Percentiles rank a stretch among this genome's conserved stretches.
Evolutionary conservation across 805 yeast genomes (phyloP).

Genomic region (Lachancea quebecensis): DNA sequence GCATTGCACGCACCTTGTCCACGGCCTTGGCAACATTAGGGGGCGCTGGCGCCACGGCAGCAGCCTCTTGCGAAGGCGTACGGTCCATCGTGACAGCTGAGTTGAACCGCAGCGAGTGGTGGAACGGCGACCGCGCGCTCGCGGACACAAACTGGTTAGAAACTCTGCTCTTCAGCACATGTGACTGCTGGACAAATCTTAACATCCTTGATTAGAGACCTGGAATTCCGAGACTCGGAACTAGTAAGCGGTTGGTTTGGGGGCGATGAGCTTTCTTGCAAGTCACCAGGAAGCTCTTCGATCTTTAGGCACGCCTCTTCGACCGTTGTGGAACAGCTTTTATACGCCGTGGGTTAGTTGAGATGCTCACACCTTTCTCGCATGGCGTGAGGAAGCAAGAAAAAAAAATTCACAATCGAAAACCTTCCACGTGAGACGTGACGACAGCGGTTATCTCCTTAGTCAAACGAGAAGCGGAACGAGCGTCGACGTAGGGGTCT

Average conservation of each 20-base stretch:
- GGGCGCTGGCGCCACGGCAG: constrained; percentile 5
- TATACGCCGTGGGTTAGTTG: too few relatives aligned
- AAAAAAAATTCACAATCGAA: background rate
- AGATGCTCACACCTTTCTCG: background rate
- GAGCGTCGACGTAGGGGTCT: background rate
- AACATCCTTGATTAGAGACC: constrained; percentile 16
- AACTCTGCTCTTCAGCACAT: constrained; percentile 33
- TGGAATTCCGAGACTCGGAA: too few relatives aligned
- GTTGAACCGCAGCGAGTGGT: constrained; percentile 35
- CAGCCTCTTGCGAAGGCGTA: constrained; percentile 9
- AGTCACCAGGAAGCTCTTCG: too few relatives aligned
- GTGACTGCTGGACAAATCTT: constrained; percentile 31
- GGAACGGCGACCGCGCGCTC: constrained; percentile 33
- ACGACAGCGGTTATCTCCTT: background rate
- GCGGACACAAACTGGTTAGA: constrained; percentile 36
- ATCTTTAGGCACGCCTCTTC: too few relatives aligned
- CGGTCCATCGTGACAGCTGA: constrained; percentile 32
- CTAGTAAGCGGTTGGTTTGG: too few relatives aligned
- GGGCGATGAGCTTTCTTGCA: too few relatives aligned
- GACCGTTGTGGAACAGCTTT: too few relatives aligned
- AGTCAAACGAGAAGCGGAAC: background rate
- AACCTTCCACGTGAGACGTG: too few relatives aligned
- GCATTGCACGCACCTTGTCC: constrained; percentile 26
- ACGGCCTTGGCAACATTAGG: constrained; percentile 20
- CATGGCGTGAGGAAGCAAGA: background rate